Conservation (phyloP, 139 green algal genomes). For the Volvox reticuliferus region DNA sequence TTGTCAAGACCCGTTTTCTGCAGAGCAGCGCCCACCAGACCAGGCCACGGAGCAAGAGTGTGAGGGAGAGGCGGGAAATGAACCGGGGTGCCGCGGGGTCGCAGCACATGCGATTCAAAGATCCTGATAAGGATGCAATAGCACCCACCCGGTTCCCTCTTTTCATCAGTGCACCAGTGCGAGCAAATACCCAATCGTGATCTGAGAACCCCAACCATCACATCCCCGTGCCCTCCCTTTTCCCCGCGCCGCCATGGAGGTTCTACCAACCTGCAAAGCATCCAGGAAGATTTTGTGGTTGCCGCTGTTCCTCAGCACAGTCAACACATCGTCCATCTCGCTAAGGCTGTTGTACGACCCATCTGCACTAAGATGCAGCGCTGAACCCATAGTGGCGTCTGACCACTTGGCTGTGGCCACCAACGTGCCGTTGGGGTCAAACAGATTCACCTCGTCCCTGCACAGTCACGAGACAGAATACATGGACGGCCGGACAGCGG, state of each 20-base stretch:
- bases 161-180: no score
- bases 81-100: no score
- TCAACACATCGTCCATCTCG: constrained; percentile 58
- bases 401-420: constrained; percentile 52
- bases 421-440: constrained; percentile 45
- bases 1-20: constrained; percentile 58
- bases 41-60: no score
- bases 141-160: no score
- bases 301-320: constrained; percentile 59
- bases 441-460: constrained; percentile 63
- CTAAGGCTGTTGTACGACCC: constrained; percentile 44
- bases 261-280: constrained; percentile 61
- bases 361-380: constrained; percentile 43
- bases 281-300: constrained; percentile 64
- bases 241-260: neutral
- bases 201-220: neutral
- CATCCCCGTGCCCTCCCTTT: neutral
- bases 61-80: no score
- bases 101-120: no score
- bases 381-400: constrained; percentile 18
- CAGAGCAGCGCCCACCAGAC: neutral
- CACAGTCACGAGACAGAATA: no score
- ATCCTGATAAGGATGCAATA: neutral
- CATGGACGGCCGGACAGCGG: no score
- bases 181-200: no score